Evolutionary conservation across 306 rosid species (phyloP).

Genomic region (Medicago lupulina): DNA sequence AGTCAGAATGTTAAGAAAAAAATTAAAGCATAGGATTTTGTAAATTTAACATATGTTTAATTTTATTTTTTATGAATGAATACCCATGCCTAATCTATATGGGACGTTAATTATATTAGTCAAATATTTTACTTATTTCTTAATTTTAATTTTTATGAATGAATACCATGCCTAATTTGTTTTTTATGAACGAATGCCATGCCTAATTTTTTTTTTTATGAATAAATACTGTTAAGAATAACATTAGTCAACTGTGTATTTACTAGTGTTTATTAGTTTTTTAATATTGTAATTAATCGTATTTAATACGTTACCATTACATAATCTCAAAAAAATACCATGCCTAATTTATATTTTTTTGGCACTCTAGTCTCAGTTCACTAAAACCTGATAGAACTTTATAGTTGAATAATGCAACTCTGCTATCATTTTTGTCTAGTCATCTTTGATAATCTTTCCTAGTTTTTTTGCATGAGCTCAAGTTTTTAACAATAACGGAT

Average conservation of each 20-base stretch:
- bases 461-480: conserved; percentile 1
- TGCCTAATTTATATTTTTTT: neutral
- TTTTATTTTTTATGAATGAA: neutral
- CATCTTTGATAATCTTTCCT: conserved; percentile 26
- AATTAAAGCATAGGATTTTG: too few relatives aligned
- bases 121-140: neutral
- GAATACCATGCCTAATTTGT: neutral
- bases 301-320: too few relatives aligned
- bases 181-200: neutral
- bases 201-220: too few relatives aligned
- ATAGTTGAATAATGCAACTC: neutral
- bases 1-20: too few relatives aligned
- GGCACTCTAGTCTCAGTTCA: neutral
- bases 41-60: too few relatives aligned
- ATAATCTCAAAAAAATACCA: too few relatives aligned
- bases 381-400: neutral
- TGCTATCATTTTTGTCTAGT: neutral
- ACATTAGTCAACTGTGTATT: too few relatives aligned
- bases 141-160: too few relatives aligned
- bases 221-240: too few relatives aligned
- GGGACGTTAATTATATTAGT: neutral
- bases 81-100: neutral
- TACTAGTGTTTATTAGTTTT: too few relatives aligned
- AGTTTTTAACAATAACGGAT: conserved; percentile 16
- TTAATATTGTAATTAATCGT: too few relatives aligned